Base-by-base conservation (phyloP, 73 alveolate species). In the Symbiodinium pilosum region DNA sequence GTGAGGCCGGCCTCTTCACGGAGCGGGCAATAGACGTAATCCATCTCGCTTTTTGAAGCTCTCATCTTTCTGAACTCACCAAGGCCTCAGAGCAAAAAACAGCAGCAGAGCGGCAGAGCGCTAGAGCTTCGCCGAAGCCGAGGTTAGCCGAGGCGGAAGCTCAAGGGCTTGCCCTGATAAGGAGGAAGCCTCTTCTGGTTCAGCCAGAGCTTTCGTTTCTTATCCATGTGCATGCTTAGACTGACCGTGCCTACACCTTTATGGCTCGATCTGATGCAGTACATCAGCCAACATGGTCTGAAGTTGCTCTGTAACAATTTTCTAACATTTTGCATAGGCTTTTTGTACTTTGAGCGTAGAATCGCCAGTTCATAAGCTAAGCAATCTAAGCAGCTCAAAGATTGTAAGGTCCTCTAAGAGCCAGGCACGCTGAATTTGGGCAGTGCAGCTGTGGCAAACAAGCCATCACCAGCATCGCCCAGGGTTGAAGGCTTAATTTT, bases 11-110 rank as follows among this genome's bases (percentile, higher is more conserved):
- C 81, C 40, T 91, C 96, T 43, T 91, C 96, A 28, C 96, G 43
- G 38, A 91, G 75, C 30, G 96, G 96, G n/a, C 96, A 91, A 75
- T 85, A 91, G 14, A 91, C 96, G 51, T 91, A 91, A 87, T 91
- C 96, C 96, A 91, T 91, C 24, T 69, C 87, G 73, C 73, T 54
- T 2, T 36, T 40, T 39, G 96, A 68, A 43, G 88, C 96, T 39
- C 96, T 81, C 96, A 91, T 71, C 77, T 51, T 69, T 38, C 96
- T 71, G 77, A 91, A 91, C 75, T 91, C 81, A 3, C 41, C 96
- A 20, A 91, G 75, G 30, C 96, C 96, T 91, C 8, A 36, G 30
- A 24, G 30, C 3, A 20, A 18, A 26, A 64, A 28, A n/a, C 39
- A 4, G 81, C 81, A 64, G 40, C 38, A 64, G 12, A 18, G 34